Percentiles rank a stretch among this genome's conserved stretches.
Conservation (phyloP, 768 basidiomycete species). For the Sarcodon sp. region DNA sequence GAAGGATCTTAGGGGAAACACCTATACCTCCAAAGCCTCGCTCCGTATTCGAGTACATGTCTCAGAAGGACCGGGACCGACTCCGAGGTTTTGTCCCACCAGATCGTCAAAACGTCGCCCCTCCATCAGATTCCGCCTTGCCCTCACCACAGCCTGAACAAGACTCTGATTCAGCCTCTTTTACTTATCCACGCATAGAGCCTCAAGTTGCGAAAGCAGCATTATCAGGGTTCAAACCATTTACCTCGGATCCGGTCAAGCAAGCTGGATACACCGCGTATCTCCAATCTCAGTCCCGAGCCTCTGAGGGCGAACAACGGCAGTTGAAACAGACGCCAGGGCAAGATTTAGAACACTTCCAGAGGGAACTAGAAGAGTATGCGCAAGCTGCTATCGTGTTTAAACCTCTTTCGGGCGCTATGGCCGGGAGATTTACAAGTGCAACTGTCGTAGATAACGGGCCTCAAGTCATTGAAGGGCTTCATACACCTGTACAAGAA, state of each 20-base stretch:
- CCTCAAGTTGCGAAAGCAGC: constrained; percentile 80
- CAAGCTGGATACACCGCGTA: constrained; percentile 81
- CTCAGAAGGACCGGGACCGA: constrained; percentile 83
- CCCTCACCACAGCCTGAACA: constrained; percentile 15
- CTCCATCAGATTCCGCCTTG: constrained; percentile 16
- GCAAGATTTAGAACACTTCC: constrained; percentile 57
- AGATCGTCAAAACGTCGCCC: constrained; percentile 9
- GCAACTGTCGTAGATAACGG: constrained; percentile 61
- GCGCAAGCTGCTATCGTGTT: constrained; percentile 82
- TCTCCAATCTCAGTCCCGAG: constrained; percentile 68
- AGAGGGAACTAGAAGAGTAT: constrained; percentile 78
- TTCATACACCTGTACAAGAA: constrained; percentile 39
- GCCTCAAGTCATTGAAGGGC: constrained; percentile 49
- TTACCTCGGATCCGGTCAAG: constrained; percentile 59
- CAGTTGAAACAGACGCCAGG: constrained; percentile 40
- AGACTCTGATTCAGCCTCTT: constrained; percentile 22
- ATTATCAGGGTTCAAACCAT: constrained; percentile 82
- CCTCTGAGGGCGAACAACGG: constrained; percentile 27
- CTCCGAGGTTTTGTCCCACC: constrained; percentile 43
- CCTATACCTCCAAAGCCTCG: constrained; percentile 54
- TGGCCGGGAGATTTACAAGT: constrained; percentile 90
- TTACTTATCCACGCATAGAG: constrained; percentile 17
- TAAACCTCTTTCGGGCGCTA: constrained; percentile 83
- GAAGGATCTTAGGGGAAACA: constrained; percentile 71
- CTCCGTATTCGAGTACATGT: constrained; percentile 92